Evolutionary conservation across 345 rosid species (phyloP).

Genomic region (Gossypium ekmanianum): DNA sequence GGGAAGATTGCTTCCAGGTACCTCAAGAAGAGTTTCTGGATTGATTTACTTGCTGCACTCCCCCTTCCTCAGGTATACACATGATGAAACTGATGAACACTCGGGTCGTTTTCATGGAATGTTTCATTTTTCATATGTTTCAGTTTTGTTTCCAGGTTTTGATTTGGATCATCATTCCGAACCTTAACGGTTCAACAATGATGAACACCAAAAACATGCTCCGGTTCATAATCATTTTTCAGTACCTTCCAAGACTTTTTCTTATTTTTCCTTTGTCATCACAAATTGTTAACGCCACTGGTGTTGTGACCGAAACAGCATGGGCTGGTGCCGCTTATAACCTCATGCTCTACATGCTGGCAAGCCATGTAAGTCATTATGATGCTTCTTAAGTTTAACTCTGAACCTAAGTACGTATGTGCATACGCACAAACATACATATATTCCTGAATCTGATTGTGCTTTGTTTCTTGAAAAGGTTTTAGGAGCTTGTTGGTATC

Average conservation of each 20-base stretch:
- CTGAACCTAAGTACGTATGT: background rate
- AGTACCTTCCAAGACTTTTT: conserved; percentile 70
- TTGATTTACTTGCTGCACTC: conserved; percentile 67
- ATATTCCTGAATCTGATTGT: background rate
- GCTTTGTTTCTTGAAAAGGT: conserved; percentile 37
- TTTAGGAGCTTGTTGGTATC: conserved; percentile 97
- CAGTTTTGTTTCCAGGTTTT: conserved; percentile 45
- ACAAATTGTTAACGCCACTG: conserved; percentile 75
- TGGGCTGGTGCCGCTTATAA: conserved; percentile 98
- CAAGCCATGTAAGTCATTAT: conserved; percentile 78
- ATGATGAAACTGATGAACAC: background rate
- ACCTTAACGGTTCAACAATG: conserved; percentile 69
- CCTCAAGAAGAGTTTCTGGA: conserved; percentile 55
- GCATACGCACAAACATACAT: background rate
- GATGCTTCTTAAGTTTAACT: background rate
- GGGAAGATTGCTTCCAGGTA: conserved; percentile 57
- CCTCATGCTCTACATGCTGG: conserved; percentile 86
- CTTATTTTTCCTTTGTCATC: conserved; percentile 75
- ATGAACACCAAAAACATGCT: conserved; percentile 79
- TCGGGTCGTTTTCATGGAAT: background rate
- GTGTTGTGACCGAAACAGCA: conserved; percentile 85
- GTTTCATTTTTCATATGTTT: background rate
- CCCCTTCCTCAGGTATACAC: conserved; percentile 86
- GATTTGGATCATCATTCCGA: conserved; percentile 76
- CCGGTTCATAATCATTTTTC: conserved; percentile 76